Base-by-base conservation (phyloP, 2,329 filamentous ascomycete species). In the Alternaria sp. region DNA sequence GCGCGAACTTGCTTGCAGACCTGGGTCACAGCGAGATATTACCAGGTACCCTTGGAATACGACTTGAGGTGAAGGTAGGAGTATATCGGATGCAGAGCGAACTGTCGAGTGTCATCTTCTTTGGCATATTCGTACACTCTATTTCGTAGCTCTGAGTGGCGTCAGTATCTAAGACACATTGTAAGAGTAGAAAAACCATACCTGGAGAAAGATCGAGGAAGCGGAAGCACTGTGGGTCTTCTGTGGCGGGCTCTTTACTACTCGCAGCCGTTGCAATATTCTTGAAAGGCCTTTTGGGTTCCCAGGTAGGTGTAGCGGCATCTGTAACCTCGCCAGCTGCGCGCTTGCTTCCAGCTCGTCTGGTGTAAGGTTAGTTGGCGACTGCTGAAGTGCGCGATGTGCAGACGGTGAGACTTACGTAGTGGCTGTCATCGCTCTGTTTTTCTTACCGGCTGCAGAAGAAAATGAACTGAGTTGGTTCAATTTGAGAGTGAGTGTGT, bases 1-100 rank as follows among this genome's bases (percentile, higher is more conserved):
- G 54, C 38, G 5, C 59, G 48, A 6, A 54, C n/a, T 16, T 61
- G 54, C 7, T 5, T 38, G 6, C 59, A 57, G 1, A 25, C 28
- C 1, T 61, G 49, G 5, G 36, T 58, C 1, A 61, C 12, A 5
- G 32, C 54, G 7, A 54, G 48, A 28, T 30, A 57, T 7, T 44
- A 9, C 55, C 40, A 52, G 6, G 30, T 18, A 5, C 28, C 27
- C 18, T 34, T 18, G 4, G 34, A 3, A 12, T 14, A 5, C 5
- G 44, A 5, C n/a, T 43, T 12, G 43, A 1, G 30, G 30, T 12
- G 30, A 14, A 5, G 38, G 14, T 4, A 3, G 18, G 12, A 12
- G 32, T 30, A 5, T 22, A 50, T 6, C 8, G 30, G 3, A 1
- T 32, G 18, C 2, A 12, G 30, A 32, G 30, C 30, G 11, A 32